Evolutionary conservation across 495 filamentous ascomycete genomes (phyloP), one percentile per base, ranked within the genome.

Genomic region (Xylaria venustula): DNA sequence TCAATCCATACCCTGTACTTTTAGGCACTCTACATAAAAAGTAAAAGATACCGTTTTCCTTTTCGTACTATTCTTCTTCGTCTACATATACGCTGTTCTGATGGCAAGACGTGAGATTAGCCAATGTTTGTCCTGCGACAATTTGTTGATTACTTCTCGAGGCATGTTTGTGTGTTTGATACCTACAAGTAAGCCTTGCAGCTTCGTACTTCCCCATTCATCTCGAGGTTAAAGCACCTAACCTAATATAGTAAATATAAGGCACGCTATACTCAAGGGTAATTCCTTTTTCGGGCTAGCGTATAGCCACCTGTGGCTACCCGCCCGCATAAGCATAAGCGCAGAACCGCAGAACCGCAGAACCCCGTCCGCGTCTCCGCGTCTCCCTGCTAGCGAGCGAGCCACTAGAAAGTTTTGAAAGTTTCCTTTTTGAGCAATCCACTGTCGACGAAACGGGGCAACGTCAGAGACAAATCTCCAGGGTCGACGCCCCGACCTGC

Each of bases 401-500:
- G 40, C 54, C 54, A 56, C 54, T 54, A 54, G 51, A 54, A 26
- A 42, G 15, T n/a, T 46, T 46, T 49, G 45, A 49, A 58, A 49
- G 9, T 37, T 53, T 53, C 50, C 50, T 12, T 26, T 53, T 53
- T 28, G 34, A 52, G 49, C 28, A 37, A 52, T 14, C 34, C 4
- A 15, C 9, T 20, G 9, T 22, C 42, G 11, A 4, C 2, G 17
- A 6, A 42, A 36, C 32, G n/a, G n/a, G n/a, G n/a, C n/a, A n/a
- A 34, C 14, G 37, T 40, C 37, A 12, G 14, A 40, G 7, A 15
- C 14, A 40, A n/a, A 12, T 40, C 14, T 40, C 37, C 5, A 40
- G 15, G 3, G 37, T 45, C 12, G 22, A 41, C 51, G 23, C 17
- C 49, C 51, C 20, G 12, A 20, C 4, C 20, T 22, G 37, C 37